Percentiles rank a stretch among this genome's conserved stretches.
Conservation (phyloP, 116 monocot species). For the Trichopus zeylanicus region DNA sequence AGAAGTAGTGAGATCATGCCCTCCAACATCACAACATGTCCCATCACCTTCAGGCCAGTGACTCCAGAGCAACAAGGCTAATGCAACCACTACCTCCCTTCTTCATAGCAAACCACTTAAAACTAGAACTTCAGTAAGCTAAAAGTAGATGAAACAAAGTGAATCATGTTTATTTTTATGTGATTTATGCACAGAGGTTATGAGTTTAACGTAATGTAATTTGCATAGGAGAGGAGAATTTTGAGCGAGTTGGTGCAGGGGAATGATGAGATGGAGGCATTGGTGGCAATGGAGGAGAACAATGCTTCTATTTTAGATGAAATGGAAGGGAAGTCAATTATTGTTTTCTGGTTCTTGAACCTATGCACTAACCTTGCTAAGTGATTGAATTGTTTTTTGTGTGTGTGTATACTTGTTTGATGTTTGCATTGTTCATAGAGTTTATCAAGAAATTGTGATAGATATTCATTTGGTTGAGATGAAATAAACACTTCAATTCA, state of each 20-base stretch:
- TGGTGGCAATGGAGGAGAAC: slow-evolving; percentile 24
- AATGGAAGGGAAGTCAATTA: slow-evolving; percentile 25
- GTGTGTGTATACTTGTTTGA: no score
- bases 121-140: slow-evolving; percentile 28
- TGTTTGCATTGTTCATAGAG: no score
- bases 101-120: slow-evolving; percentile 39
- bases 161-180: no score
- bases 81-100: slow-evolving; percentile 13
- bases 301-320: slow-evolving; percentile 15
- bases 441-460: no score
- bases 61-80: slow-evolving; percentile 18
- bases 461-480: no score
- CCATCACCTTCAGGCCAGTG: slow-evolving; percentile 42
- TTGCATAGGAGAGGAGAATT: slow-evolving; percentile 38
- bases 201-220: no score
- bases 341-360: slow-evolving; percentile 83
- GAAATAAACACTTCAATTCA: no score
- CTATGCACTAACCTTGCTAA: slow-evolving; percentile 61
- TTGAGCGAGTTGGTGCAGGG: slow-evolving; percentile 37
- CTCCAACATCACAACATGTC: slow-evolving; percentile 75
- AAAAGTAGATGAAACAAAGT: no score
- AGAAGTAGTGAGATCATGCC: slow-evolving; percentile 45
- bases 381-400: no score
- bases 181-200: no score
- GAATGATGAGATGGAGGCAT: slow-evolving; percentile 15